Evolutionary conservation across 768 basidiomycete genomes (phyloP), one percentile per base, ranked within the genome.

Genomic region (Russula sp.): DNA sequence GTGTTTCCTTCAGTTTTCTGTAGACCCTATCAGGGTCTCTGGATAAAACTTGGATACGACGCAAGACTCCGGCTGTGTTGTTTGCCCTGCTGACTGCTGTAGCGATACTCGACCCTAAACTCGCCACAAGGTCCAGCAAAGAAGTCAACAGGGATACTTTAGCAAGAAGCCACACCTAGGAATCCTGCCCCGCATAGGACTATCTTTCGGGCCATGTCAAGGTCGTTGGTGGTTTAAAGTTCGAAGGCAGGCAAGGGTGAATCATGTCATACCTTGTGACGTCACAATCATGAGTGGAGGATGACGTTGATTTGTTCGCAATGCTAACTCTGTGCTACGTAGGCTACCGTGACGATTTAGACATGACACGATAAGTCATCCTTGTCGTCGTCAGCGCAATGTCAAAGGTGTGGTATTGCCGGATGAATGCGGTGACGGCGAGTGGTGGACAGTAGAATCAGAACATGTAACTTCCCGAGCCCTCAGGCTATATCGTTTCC

Each of bases 31-130:
- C 65, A 11, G 88, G 88, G 66, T 79, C 75, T 47, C 87, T 76
- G 31, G 87, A 88, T 31, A 83, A 79, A 4, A 89, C 70, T 69
- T 86, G 81, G 32, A 90, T 77, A 53, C 71, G 75, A 50, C 80
- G 75, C 16, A 72, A 70, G 11, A 75, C 72, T 51, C 69, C 72
- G 57, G 58, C 66, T 52, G 48, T 69, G 63, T 57, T 44, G 51
- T 64, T 66, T 7, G 62, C 55, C 18, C 71, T 72, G 18, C 81
- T 75, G 22, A 89, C 75, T 3, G 78, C 75, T 68, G 78, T 78
- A 16, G 82, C 84, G 62, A 89, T 84, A 65, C 84, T 82, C 45
- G 77, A 81, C 34, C 85, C 85, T 88, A 58, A 18, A 32, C 18
- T 18, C 22, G 6, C 7, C 31, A 34, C 35, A 40, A 51, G 9